A percentile compares a stretch with the other conserved stretches of the same genome.
Conservation (phyloP, 1,284 basidiomycete species). For the Cutaneotrichosporon cavernicola region DNA sequence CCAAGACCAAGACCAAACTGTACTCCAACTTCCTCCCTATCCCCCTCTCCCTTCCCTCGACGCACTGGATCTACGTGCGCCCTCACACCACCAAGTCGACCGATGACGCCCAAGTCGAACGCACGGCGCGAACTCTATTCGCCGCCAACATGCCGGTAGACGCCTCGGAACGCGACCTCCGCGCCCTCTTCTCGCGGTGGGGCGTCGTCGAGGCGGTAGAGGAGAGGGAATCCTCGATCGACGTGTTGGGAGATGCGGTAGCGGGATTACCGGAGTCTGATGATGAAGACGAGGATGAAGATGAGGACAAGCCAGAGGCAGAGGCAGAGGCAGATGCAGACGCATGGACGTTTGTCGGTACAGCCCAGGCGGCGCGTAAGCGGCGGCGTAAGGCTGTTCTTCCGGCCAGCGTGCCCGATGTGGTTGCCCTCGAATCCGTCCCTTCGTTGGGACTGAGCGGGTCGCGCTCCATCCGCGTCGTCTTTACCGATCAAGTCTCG, state of each 20-base stretch:
- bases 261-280: conserved; percentile 34
- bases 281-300: conserved; percentile 43
- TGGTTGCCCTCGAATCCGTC: conserved; percentile 37
- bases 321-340: conserved; percentile 44
- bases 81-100: conserved; percentile 26
- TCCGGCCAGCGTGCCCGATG: conserved; percentile 58
- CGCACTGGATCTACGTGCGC: conserved; percentile 48
- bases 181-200: conserved; percentile 67
- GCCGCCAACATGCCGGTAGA: conserved; percentile 82
- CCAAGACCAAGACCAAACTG: conserved; percentile 18
- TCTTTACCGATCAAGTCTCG: conserved; percentile 71
- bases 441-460: conserved; percentile 35
- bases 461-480: conserved; percentile 63
- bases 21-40: conserved; percentile 44
- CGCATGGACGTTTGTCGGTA: conserved; percentile 56
- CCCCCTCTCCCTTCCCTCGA: conserved; percentile 33
- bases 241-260: conserved; percentile 42
- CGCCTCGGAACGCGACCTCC: conserved; percentile 72
- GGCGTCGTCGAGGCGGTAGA: conserved; percentile 74
- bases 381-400: conserved; percentile 53
- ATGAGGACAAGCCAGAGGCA: conserved; percentile 53
- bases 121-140: conserved; percentile 67
- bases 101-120: conserved; percentile 35
- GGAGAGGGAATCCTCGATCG: conserved; percentile 52
- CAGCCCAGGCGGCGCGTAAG: conserved; percentile 44